Conservation (phyloP, 768 basidiomycete genomes). For the Suillus spraguei region DNA sequence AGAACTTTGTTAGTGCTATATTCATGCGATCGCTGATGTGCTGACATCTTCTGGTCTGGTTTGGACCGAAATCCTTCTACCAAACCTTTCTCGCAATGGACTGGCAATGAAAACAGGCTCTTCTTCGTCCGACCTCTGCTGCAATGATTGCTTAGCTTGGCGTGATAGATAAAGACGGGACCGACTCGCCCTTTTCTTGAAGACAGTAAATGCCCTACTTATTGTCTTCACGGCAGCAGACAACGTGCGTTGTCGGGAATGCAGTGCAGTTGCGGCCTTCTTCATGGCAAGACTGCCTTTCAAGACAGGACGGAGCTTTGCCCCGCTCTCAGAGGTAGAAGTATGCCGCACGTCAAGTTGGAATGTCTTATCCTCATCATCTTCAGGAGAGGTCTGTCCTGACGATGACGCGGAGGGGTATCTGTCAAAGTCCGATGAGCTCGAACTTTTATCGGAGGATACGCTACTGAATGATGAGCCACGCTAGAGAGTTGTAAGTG, state of each 20-base stretch:
- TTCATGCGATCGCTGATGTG: background rate
- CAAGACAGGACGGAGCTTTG: constrained; percentile 16
- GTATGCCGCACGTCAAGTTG: constrained; percentile 13
- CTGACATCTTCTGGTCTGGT: constrained; percentile 30
- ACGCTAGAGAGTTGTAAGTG: constrained; percentile 10
- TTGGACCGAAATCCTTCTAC: constrained; percentile 29
- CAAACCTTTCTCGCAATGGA: constrained; percentile 32
- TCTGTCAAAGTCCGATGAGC: constrained; percentile 21
- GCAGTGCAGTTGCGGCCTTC: constrained; percentile 13
- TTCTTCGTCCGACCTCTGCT: constrained; percentile 30
- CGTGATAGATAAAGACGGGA: background rate
- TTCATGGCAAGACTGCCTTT: constrained; percentile 12
- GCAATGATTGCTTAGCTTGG: background rate
- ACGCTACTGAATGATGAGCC: constrained; percentile 17
- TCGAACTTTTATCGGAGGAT: constrained; percentile 19
- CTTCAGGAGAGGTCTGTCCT: constrained; percentile 35
- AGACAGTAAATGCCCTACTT: constrained; percentile 23
- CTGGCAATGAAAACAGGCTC: constrained; percentile 26
- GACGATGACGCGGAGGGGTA: constrained; percentile 25
- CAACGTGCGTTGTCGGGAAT: constrained; percentile 19
- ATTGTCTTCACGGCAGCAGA: constrained; percentile 26
- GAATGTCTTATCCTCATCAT: constrained; percentile 26
- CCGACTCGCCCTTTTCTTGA: constrained; percentile 28
- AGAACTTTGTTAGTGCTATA: background rate
- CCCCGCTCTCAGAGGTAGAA: background rate